phyloP scores from a whole-genome alignment of 2,329 filamentous ascomycete species.

The Botrytis elliptica region DNA sequence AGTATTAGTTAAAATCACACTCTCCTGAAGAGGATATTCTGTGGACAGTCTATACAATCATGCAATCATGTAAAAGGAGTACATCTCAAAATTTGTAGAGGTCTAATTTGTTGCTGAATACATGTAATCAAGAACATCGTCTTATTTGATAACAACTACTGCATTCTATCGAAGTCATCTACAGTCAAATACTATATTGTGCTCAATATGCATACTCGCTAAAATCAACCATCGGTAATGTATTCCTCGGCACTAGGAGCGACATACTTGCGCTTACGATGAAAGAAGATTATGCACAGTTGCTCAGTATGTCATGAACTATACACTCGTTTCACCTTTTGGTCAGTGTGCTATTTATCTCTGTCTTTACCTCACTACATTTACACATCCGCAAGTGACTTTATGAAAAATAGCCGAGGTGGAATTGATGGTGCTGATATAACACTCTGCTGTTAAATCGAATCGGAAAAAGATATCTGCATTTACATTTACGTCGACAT shows the following conservation, averaged over 20 bases:
- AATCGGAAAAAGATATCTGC: rapidly evolving
- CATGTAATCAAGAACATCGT: rapidly evolving
- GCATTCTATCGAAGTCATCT: rapidly evolving
- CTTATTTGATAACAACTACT: not conserved
- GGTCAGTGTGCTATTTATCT: rapidly evolving
- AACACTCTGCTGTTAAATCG: not conserved
- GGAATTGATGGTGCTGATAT: not conserved
- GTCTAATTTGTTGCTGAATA: not conserved
- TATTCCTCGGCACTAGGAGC: not conserved
- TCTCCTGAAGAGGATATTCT: no score
- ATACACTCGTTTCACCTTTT: not conserved
- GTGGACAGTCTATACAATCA: no score
- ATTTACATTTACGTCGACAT: not conserved
- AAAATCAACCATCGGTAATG: not conserved
- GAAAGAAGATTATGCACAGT: rapidly evolving
- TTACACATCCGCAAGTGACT: not conserved
- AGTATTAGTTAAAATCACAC: no score
- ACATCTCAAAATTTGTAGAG: no score
- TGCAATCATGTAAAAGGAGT: no score
- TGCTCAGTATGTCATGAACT: not conserved
- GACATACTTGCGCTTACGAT: rapidly evolving
- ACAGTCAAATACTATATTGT: not conserved
- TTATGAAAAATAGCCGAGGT: not conserved
- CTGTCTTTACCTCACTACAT: not conserved
- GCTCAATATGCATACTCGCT: not conserved